Percentiles rank a stretch among this genome's conserved stretches.
These are phyloP conservation scores for Diplodia intermedia DNA, from an alignment of 2,329 filamentous ascomycete genomes.

Conservation along the genomic window DNA sequence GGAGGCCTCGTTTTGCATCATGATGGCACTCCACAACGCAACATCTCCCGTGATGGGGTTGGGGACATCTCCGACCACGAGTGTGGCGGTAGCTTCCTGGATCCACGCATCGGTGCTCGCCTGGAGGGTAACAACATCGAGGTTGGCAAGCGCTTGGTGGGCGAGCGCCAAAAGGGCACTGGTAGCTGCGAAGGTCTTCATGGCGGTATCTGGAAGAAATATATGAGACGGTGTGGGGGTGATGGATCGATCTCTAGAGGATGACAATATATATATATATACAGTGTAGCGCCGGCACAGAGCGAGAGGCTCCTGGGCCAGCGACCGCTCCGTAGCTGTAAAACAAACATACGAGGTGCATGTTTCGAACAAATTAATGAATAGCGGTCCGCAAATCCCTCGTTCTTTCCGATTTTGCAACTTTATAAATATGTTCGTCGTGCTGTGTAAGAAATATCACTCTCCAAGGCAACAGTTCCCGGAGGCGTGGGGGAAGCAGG, in stretches of 20 bases:
- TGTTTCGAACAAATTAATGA: background rate
- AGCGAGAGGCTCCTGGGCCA: background rate
- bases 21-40: conserved; percentile 40
- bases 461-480: no score
- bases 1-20: conserved; percentile 38
- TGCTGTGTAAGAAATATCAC: background rate
- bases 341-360: background rate
- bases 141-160: conserved; percentile 35
- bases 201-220: background rate
- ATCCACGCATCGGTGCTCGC: conserved; percentile 35
- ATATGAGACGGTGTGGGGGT: background rate
- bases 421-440: background rate
- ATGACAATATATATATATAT: background rate
- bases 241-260: background rate
- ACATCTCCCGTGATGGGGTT: conserved; percentile 37
- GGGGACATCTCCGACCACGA: conserved; percentile 37
- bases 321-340: background rate
- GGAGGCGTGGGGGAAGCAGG: no score
- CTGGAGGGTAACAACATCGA: conserved; percentile 38
- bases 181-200: conserved; percentile 29
- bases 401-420: background rate
- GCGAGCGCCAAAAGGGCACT: conserved; percentile 34
- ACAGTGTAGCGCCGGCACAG: background rate
- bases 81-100: conserved; percentile 37
- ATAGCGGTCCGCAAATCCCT: background rate